These are phyloP conservation scores for Cryptococcus sp. DNA, from an alignment of 1,284 basidiomycete species.

Conservation along the genomic window DNA sequence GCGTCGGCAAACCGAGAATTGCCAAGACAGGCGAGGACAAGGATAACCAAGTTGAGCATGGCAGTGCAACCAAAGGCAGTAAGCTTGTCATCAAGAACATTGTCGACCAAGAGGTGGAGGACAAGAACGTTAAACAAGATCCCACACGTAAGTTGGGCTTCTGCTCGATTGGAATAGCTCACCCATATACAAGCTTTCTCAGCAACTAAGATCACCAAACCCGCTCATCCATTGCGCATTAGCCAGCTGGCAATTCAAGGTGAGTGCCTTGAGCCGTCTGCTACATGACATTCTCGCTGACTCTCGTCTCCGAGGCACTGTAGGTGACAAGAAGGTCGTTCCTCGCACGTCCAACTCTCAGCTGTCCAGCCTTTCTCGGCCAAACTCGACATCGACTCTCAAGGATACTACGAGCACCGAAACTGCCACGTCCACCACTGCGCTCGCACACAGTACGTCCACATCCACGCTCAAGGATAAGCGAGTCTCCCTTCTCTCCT, in stretches of 20 bases:
- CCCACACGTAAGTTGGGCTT: conserved; percentile 30
- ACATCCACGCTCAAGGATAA: conserved; percentile 22
- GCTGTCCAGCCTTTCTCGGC: conserved; percentile 15
- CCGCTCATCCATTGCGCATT: conserved; percentile 34
- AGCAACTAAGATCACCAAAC: conserved; percentile 40
- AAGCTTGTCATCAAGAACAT: conserved; percentile 30
- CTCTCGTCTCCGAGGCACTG: not conserved
- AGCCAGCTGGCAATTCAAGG: conserved; percentile 22
- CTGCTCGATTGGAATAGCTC: too few relatives aligned
- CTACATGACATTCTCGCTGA: too few relatives aligned
- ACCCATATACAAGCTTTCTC: not conserved
- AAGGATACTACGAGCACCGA: not conserved
- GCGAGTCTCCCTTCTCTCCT: conserved; percentile 11
- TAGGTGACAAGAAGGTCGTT: conserved; percentile 23
- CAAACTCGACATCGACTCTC: conserved; percentile 7
- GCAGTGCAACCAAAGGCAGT: conserved; percentile 10
- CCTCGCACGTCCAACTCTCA: conserved; percentile 25
- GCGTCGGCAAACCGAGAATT: conserved; percentile 6
- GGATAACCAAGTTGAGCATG: conserved; percentile 12
- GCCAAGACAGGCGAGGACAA: conserved; percentile 7
- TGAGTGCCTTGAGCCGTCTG: not conserved
- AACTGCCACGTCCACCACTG: conserved; percentile 1
- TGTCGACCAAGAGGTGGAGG: conserved; percentile 15
- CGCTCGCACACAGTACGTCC: conserved; percentile 8
- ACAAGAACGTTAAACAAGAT: conserved; percentile 24